Base-by-base conservation (phyloP, 192 early-diverging fungal species). In the Backusella australiensis region DNA sequence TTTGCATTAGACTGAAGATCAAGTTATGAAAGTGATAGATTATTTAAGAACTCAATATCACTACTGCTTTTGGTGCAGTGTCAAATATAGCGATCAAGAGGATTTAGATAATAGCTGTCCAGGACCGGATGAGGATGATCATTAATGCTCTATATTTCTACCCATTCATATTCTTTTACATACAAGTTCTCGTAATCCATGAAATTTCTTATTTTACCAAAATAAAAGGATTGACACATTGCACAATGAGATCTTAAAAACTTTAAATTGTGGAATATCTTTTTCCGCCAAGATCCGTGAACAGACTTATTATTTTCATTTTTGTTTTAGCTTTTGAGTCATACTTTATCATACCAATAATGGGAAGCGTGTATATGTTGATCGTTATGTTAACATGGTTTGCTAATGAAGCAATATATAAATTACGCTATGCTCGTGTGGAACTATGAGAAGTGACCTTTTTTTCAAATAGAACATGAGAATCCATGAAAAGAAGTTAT, bases 1-100 rank as follows among this genome's bases (percentile, higher is more conserved):
- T 44, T 49, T 1, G 5, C 6, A 49, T 49, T 78, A 90, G 86
- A 69, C 85, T 11, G 53, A 67, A 8, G 83, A 86, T 65, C 85
- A 92, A 69, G 79, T 93, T 4, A 70, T 76, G 3, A 46, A 74
- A n/a, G 77, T 91, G 0, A 82, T 80, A 1, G 7, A 65, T 1
- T 89, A 93, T 69, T 78, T 93, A 29, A 86, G 91, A 12, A 44
- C 39, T 11, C 71, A 83, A 6, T 85, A 92, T 76, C 67, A 42
- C 39, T 93, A 93, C 72, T 93, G 92, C 74, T 81, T 92, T 35
- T 93, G 91, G 91, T 93, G 92, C 76, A 85, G 87, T 34, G 84
- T 79, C 11, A 78, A 81, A 41, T 93, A 88, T 44, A 69, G 80
- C 39, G 77, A 86, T 26, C 67, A 59, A 72, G 83, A 89, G 26